Base-by-base conservation (phyloP, 2,329 filamentous ascomycete genomes). In the Fusarium goolgardi region DNA sequence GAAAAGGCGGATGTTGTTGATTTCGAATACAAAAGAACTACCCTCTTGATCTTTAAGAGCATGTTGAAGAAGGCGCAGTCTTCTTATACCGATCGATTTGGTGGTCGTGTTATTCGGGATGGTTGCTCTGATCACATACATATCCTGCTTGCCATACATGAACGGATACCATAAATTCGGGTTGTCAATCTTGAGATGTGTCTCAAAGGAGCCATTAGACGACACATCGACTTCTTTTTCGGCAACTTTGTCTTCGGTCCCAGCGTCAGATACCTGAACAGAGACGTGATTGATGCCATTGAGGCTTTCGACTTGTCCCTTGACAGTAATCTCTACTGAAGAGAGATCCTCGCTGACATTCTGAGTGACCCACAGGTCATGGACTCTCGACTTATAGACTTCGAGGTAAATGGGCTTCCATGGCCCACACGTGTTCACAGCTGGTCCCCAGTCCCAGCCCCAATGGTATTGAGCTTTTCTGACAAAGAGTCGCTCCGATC, bases 391-490 rank as follows among this genome's bases (percentile, higher is more conserved):
- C 16, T 62, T 5, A 0, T 23, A 62, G 0, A 25, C 20, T 10
- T 62, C 49, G 1, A 62, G 2, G n/a, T 56, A 39, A 0, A 62
- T 47, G 0, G 59, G 49, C 2, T 56, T 62, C 59, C 59, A 62
- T 0, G 59, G 59, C 1, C 59, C 59, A 2, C 57, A 39, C 1
- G 59, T 62, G 15, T 62, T 62, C 1, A 62, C 6, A 0, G 57
- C 31, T 0, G 57, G 59, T 7, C 59, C 59, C 59, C 57, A 62
- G n/a, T 62, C 59, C 59, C 59, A 62, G 1, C 59, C 59, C 59
- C 59, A 62, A 7, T 62, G 59, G 9, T 62, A 62, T 1, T 62
- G 59, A 9, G 59, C 35, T 2, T 62, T 62, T 1, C 59, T 18
- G 0, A 62, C 41, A 0, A 62, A 62, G 0, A 62, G 34, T 0